These are phyloP conservation scores for Plasmopara muralis DNA, from an alignment of 352 stramenopile genomes.

Conservation along the genomic window DNA sequence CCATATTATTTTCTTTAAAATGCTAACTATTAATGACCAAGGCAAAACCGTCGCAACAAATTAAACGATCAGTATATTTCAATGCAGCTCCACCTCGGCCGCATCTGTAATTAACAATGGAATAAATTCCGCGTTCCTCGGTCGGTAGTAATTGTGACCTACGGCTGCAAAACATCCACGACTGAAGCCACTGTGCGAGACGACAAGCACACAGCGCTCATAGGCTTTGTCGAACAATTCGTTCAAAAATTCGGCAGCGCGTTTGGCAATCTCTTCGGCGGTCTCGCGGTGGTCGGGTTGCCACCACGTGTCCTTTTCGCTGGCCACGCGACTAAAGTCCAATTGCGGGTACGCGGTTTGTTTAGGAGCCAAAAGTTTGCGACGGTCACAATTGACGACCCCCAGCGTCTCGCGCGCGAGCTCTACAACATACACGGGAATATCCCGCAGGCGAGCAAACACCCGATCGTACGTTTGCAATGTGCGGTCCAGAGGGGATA, in stretches of 20 bases:
- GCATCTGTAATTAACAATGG: constrained; percentile 45
- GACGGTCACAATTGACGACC: constrained; percentile 57
- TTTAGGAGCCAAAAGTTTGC: constrained; percentile 37
- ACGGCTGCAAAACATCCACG: constrained; percentile 53
- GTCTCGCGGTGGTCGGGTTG: constrained; percentile 47
- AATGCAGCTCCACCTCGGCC: constrained; percentile 21
- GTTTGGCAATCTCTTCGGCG: constrained; percentile 45
- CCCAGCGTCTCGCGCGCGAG: constrained; percentile 56
- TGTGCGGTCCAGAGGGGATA: constrained; percentile 63
- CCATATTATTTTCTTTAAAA: neutral
- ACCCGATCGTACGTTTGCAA: constrained; percentile 50
- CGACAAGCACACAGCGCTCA: constrained; percentile 42
- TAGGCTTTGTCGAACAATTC: constrained; percentile 31
- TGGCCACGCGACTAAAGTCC: constrained; percentile 37
- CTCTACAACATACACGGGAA: constrained; percentile 50
- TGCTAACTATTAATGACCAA: neutral
- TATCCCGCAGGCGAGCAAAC: constrained; percentile 20
- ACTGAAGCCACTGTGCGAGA: constrained; percentile 65
- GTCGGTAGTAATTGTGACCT: constrained; percentile 56
- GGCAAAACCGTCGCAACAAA: neutral
- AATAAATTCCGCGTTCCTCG: constrained; percentile 60
- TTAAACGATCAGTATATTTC: constrained; percentile 3
- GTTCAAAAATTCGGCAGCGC: constrained; percentile 42
- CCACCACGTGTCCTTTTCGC: constrained; percentile 57
- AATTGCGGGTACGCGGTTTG: constrained; percentile 35